phyloP scores from a whole-genome alignment of 805 yeast genomes.

The Priceomyces carsonii region DNA sequence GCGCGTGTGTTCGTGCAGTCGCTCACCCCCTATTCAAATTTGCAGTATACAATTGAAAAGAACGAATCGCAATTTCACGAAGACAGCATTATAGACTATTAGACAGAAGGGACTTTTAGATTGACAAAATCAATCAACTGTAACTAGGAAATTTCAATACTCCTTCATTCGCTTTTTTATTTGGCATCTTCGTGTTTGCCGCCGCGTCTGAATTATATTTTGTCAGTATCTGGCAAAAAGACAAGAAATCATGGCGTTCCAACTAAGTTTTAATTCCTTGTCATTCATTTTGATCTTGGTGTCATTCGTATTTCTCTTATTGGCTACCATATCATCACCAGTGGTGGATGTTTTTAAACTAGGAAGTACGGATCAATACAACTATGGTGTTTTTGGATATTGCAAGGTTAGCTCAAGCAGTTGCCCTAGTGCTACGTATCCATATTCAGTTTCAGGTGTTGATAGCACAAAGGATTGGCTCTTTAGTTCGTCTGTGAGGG shows the following conservation, averaged over 20 bases:
- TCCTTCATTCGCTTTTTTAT: too few species aligned
- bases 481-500: constrained; percentile 46
- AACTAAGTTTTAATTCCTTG: constrained; percentile 15
- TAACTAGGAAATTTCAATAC: too few species aligned
- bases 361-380: constrained; percentile 45
- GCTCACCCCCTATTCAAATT: too few species aligned
- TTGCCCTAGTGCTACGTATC: constrained; percentile 49
- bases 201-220: too few species aligned
- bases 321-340: constrained; percentile 65
- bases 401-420: constrained; percentile 36
- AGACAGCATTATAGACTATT: too few species aligned
- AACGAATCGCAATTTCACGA: too few species aligned
- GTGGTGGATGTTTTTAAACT: constrained; percentile 49
- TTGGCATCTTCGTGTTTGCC: too few species aligned
- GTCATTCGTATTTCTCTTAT: constrained; percentile 61
- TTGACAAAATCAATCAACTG: too few species aligned
- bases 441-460: constrained; percentile 39
- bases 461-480: constrained; percentile 46
- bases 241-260: constrained; percentile 11
- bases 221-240: too few species aligned
- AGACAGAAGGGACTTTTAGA: too few species aligned
- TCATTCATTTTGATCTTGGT: constrained; percentile 42
- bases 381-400: constrained; percentile 70
- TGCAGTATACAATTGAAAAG: too few species aligned
- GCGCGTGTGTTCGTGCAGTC: too few species aligned